Evolutionary conservation across 768 basidiomycete species (phyloP).

Genomic region (Kwoniella dejecticola): DNA sequence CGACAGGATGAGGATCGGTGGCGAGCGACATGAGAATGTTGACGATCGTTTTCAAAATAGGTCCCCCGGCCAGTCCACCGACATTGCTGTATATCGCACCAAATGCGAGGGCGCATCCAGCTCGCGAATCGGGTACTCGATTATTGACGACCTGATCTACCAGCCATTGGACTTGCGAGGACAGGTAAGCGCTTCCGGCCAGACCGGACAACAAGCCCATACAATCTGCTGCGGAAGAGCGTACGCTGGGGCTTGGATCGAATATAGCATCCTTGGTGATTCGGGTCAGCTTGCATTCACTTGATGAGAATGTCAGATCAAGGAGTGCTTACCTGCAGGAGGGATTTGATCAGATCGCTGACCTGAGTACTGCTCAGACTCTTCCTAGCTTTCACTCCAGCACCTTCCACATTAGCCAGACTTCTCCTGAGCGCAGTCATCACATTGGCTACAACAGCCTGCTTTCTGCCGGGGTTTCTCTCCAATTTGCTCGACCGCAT

Average conservation of each 20-base stretch:
- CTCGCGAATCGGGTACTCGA: slow-evolving; percentile 85
- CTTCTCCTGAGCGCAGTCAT: slow-evolving; percentile 72
- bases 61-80: slow-evolving; percentile 90
- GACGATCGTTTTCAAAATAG: slow-evolving; percentile 90
- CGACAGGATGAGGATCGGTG: slow-evolving; percentile 93
- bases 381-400: slow-evolving; percentile 41
- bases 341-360: slow-evolving; percentile 59
- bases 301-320: not conserved
- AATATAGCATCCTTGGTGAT: slow-evolving; percentile 69
- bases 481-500: slow-evolving; percentile 77
- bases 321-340: slow-evolving; percentile 70
- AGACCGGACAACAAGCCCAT: slow-evolving; percentile 83
- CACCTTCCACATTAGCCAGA: slow-evolving; percentile 57
- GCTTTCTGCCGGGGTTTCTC: slow-evolving; percentile 79
- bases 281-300: slow-evolving; percentile 8
- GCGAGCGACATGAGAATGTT: slow-evolving; percentile 92
- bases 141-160: slow-evolving; percentile 94
- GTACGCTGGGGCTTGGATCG: slow-evolving; percentile 74
- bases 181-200: slow-evolving; percentile 79
- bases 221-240: slow-evolving; percentile 79
- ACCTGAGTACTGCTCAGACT: slow-evolving; percentile 45
- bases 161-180: slow-evolving; percentile 80
- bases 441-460: slow-evolving; percentile 79
- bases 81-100: slow-evolving; percentile 89
- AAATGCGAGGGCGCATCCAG: slow-evolving; percentile 90